phyloP scores from a whole-genome alignment of 768 basidiomycete genomes.

The Lactarius sanguifluus region DNA sequence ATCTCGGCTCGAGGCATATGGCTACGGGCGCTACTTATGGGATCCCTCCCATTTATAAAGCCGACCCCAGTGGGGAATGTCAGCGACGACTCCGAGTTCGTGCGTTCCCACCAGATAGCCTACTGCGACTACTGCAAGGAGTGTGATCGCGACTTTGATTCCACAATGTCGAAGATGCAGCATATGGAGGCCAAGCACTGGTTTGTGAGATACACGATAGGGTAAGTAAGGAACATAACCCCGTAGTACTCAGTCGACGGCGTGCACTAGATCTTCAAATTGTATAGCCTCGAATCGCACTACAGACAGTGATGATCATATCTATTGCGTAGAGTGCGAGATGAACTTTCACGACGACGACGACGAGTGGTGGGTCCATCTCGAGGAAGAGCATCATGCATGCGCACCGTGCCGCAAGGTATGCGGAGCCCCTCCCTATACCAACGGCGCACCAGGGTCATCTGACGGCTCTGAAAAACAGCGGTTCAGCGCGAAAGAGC shows the following conservation, averaged over 20 bases:
- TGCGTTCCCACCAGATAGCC: slow-evolving; percentile 6
- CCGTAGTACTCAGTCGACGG: background rate
- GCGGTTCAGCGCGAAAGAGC: background rate
- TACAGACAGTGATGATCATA: slow-evolving; percentile 33
- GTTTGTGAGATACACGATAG: slow-evolving; percentile 8
- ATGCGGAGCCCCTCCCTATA: background rate
- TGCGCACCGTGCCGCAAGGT: slow-evolving; percentile 2
- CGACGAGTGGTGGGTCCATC: slow-evolving; percentile 8
- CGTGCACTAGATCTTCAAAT: slow-evolving; percentile 38
- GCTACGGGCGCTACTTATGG: too few species aligned
- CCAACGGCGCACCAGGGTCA: too few species aligned
- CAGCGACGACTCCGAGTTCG: background rate
- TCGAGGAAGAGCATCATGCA: background rate
- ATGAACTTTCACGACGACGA: background rate
- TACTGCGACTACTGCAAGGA: slow-evolving; percentile 13
- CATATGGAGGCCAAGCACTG: slow-evolving; percentile 14
- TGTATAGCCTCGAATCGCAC: slow-evolving; percentile 47
- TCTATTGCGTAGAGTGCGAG: slow-evolving; percentile 10
- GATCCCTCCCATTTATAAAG: background rate
- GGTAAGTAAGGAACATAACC: background rate
- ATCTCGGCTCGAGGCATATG: too few species aligned
- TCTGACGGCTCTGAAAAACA: background rate
- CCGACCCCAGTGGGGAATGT: background rate
- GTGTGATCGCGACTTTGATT: slow-evolving; percentile 6
- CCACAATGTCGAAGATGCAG: background rate